These are phyloP conservation scores for Corinectria fuckeliana DNA, from an alignment of 2,329 filamentous ascomycete species.

Conservation along the genomic window DNA sequence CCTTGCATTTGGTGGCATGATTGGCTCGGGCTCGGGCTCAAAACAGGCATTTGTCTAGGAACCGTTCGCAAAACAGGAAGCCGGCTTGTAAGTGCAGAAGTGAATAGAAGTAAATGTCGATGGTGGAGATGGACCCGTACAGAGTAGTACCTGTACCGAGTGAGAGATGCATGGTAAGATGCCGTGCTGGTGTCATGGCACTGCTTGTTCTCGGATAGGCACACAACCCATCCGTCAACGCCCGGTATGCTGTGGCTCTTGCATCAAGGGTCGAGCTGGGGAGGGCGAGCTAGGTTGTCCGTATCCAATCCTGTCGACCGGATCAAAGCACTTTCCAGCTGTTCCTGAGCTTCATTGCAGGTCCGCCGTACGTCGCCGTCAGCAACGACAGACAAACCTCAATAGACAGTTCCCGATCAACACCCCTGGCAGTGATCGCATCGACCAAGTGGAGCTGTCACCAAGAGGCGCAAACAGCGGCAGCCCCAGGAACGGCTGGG, in stretches of 20 bases:
- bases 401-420: conserved; percentile 20
- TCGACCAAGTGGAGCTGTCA: conserved; percentile 38
- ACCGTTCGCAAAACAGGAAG: conserved; percentile 30
- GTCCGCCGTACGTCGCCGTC: conserved; percentile 5
- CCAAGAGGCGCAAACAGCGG: conserved; percentile 37
- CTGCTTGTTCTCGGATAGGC: background rate
- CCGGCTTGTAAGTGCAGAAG: background rate
- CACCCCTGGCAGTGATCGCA: conserved; percentile 28
- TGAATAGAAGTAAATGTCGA: background rate
- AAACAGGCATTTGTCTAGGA: conserved; percentile 31
- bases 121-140: too few species aligned
- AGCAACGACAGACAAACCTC: background rate
- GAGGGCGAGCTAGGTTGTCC: background rate
- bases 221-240: background rate
- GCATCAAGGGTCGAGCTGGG: background rate
- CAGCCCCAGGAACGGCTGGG: conserved; percentile 29
- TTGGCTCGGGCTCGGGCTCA: conserved; percentile 33
- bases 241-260: too few species aligned
- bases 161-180: background rate
- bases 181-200: background rate
- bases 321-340: background rate
- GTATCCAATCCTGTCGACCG: background rate
- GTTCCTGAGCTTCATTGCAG: background rate
- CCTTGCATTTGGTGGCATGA: conserved; percentile 41
- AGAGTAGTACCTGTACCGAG: too few species aligned